Percentiles rank a stretch among this genome's conserved stretches.
Conservation (phyloP, 108 stramenopile species). For the Skeletonema tropicum region DNA sequence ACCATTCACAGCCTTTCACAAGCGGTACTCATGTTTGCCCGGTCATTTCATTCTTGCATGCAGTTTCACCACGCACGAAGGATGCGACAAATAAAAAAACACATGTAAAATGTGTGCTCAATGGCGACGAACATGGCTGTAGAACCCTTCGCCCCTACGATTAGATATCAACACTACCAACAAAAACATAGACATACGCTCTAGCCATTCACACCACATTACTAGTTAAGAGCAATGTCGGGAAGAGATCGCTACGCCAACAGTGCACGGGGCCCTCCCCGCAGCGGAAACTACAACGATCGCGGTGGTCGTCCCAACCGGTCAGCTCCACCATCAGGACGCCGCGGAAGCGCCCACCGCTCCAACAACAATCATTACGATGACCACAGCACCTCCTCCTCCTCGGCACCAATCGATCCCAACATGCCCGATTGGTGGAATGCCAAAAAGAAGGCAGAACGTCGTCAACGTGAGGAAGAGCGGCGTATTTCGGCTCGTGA, state of each 20-base stretch:
- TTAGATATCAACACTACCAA: background rate
- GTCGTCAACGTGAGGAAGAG: background rate
- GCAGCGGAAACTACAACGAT: background rate
- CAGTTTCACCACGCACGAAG: too few relatives aligned
- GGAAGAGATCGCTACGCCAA: conserved; percentile 10
- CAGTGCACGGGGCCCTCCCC: background rate
- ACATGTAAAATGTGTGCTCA: too few relatives aligned
- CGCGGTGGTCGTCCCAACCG: background rate
- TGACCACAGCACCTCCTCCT: background rate
- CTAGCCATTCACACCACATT: too few relatives aligned
- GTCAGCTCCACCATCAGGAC: background rate
- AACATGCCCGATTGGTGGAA: conserved; percentile 38
- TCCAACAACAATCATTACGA: too few relatives aligned
- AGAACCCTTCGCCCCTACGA: background rate
- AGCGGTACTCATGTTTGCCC: too few relatives aligned
- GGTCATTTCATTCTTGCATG: too few relatives aligned
- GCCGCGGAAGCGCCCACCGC: background rate
- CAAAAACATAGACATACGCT: too few relatives aligned
- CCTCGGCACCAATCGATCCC: conserved; percentile 30
- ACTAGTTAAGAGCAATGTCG: background rate
- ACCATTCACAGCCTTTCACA: too few relatives aligned
- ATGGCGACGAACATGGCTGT: too few relatives aligned
- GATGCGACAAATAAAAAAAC: too few relatives aligned
- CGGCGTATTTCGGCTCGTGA: background rate
- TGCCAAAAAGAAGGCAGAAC: conserved; percentile 21